Conservation (phyloP, 2,329 filamentous ascomycete genomes). For the Talaromyces sp. region DNA sequence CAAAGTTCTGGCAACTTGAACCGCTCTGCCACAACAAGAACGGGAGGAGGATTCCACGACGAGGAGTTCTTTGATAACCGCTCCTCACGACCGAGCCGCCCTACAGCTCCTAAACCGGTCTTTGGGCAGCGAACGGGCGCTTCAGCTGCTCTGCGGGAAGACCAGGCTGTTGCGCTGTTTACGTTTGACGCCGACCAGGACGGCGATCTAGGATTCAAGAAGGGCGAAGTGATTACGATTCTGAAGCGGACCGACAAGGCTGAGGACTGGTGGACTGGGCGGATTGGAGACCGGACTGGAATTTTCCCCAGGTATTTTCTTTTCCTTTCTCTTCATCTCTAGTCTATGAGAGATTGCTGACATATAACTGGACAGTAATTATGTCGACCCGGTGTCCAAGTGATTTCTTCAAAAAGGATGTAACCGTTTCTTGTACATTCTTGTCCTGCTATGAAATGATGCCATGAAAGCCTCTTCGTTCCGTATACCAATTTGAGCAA, state of each 20-base stretch:
- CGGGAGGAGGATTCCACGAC: constrained; percentile 19
- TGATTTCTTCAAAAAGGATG: background rate
- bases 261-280: constrained; percentile 97
- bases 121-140: constrained; percentile 53
- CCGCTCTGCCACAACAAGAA: constrained; percentile 30
- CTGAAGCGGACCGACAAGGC: constrained; percentile 90
- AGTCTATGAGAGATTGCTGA: background rate
- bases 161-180: constrained; percentile 86
- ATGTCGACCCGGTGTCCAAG: constrained; percentile 18
- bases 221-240: constrained; percentile 93
- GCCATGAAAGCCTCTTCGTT: background rate
- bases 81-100: constrained; percentile 63
- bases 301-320: constrained; percentile 75
- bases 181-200: constrained; percentile 93
- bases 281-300: constrained; percentile 75
- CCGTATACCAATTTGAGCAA: constrained; percentile 1
- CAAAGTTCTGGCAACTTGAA: constrained; percentile 25
- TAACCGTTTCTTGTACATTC: background rate
- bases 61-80: constrained; percentile 46
- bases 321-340: background rate
- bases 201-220: constrained; percentile 91
- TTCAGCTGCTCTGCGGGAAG: constrained; percentile 41
- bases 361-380: constrained; percentile 24
- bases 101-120: constrained; percentile 82
- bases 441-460: background rate